phyloP scores from a whole-genome alignment of 495 filamentous ascomycete species.

The Usnea hakonensis region DNA sequence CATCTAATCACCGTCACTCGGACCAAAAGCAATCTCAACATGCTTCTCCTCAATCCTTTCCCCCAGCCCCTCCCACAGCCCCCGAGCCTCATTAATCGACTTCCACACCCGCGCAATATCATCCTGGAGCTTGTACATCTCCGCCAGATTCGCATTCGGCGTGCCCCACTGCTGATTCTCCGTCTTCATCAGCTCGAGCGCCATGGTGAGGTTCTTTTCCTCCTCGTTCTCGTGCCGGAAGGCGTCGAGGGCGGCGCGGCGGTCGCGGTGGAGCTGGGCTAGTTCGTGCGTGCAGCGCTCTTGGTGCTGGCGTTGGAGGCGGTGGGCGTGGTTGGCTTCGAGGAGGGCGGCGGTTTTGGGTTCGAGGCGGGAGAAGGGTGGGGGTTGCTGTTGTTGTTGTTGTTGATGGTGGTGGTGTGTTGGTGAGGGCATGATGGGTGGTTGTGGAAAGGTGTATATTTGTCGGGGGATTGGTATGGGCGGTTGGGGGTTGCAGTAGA shows the following conservation, averaged over 20 bases:
- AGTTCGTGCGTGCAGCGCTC: background rate
- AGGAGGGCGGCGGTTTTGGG: background rate
- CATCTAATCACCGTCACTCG: background rate
- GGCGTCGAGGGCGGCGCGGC: background rate
- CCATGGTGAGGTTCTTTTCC: background rate
- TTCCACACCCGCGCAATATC: background rate
- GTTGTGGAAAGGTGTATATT: no score
- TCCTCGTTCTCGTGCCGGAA: background rate
- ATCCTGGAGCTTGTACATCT: background rate
- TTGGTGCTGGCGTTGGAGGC: background rate
- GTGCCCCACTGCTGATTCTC: background rate
- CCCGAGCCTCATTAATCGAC: background rate
- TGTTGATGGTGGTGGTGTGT: background rate
- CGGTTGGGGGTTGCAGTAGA: no score
- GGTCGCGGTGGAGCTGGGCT: background rate
- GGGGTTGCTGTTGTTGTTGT: background rate
- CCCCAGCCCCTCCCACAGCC: background rate
- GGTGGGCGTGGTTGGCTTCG: background rate
- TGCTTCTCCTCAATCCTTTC: background rate
- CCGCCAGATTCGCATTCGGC: background rate
- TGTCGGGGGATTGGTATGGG: no score
- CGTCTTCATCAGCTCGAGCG: background rate
- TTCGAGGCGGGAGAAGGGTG: no score
- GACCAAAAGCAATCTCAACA: constrained; percentile 1
- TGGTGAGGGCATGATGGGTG: no score